A percentile compares a stretch with the other conserved stretches of the same genome.
These are phyloP conservation scores for Argentina anserina DNA, from an alignment of 306 rosid genomes.

Conservation along the genomic window DNA sequence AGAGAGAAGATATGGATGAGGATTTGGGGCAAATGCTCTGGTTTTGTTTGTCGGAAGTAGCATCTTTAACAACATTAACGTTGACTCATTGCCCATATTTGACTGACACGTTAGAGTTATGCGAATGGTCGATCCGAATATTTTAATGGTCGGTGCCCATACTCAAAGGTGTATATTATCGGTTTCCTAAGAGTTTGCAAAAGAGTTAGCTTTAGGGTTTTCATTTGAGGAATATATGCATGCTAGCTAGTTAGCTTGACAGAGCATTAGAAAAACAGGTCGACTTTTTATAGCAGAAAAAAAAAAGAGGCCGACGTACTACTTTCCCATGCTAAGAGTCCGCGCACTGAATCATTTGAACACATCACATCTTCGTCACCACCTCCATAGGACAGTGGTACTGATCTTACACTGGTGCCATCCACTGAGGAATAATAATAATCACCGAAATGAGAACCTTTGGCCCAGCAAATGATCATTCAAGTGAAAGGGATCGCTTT, in stretches of 20 bases:
- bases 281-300: background rate
- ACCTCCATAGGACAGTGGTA: constrained; percentile 15
- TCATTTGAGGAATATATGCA: constrained; percentile 7
- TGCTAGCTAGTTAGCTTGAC: background rate
- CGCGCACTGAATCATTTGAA: constrained; percentile 47
- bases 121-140: too few species aligned
- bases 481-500: background rate
- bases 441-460: background rate
- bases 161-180: too few species aligned
- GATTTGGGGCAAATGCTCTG: too few species aligned
- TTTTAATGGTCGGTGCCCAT: too few species aligned
- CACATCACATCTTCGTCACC: constrained; percentile 36
- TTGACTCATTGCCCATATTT: too few species aligned
- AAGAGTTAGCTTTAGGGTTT: too few species aligned
- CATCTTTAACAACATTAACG: too few species aligned
- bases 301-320: background rate
- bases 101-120: too few species aligned
- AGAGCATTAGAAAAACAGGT: constrained; percentile 6
- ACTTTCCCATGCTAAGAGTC: constrained; percentile 15
- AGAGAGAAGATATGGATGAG: too few species aligned
- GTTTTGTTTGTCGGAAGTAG: too few species aligned
- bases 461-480: constrained; percentile 8
- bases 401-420: background rate
- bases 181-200: too few species aligned
- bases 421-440: background rate